Conservation (phyloP, 768 basidiomycete genomes). For the Pleurotus ostreatus region DNA sequence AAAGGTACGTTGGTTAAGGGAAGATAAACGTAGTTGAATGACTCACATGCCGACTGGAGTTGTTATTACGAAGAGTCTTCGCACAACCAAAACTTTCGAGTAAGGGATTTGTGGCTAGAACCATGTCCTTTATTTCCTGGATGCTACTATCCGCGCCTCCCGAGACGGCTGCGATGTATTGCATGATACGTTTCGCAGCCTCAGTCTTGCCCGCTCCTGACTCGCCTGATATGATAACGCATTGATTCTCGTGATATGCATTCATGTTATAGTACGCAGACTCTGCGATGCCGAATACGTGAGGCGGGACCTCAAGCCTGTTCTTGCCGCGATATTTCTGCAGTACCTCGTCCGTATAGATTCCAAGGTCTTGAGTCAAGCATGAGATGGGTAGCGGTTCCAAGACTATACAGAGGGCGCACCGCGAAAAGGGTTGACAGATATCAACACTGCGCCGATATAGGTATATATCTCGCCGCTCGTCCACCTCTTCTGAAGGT, state of each 20-base stretch:
- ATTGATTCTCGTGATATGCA: slow-evolving; percentile 98
- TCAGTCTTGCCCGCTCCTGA: slow-evolving; percentile 99
- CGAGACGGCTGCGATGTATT: slow-evolving; percentile 97
- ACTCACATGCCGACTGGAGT: slow-evolving; percentile 95
- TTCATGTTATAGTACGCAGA: slow-evolving; percentile 99
- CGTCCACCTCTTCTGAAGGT: slow-evolving; percentile 93
- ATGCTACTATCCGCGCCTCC: slow-evolving; percentile 87
- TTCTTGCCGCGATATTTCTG: slow-evolving; percentile 93
- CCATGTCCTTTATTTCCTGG: slow-evolving; percentile 99
- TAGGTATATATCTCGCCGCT: slow-evolving; percentile 98
- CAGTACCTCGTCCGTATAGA: slow-evolving; percentile 90
- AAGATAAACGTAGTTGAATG: background rate
- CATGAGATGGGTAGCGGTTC: slow-evolving; percentile 7
- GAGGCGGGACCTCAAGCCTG: slow-evolving; percentile 94
- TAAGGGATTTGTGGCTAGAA: slow-evolving; percentile 94
- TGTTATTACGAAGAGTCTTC: slow-evolving; percentile 98
- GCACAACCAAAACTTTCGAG: slow-evolving; percentile 99
- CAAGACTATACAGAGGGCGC: slow-evolving; percentile 10
- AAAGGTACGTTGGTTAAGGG: slow-evolving; percentile 14
- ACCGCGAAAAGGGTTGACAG: slow-evolving; percentile 99
- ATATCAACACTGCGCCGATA: slow-evolving; percentile 96
- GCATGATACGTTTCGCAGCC: slow-evolving; percentile 99
- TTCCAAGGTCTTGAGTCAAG: slow-evolving; percentile 75
- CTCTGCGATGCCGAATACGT: slow-evolving; percentile 97
- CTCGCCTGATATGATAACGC: slow-evolving; percentile 99